Base-by-base conservation (phyloP, 2,329 filamentous ascomycete genomes). In the Diaporthe batatas region DNA sequence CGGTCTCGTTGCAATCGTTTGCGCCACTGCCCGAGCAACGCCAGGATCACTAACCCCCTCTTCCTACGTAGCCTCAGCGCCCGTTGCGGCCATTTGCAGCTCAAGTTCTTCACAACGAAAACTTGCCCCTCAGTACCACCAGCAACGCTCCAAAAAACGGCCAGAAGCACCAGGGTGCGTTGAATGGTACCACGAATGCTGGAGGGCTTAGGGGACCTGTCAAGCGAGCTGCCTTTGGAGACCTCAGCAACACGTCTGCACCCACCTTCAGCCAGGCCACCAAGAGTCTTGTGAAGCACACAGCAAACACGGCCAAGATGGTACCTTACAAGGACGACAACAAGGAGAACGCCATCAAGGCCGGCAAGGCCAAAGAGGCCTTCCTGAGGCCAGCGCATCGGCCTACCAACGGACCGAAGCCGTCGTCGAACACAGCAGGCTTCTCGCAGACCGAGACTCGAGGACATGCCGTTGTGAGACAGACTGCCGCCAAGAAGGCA, bases 161-260 rank as follows among this genome's bases (percentile, higher is more conserved):
- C 49, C 68, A 70, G 54, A 58, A 54, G 12, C n/a, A 64, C 8
- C 73, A 73, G 67, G 44, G 29, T 34, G 51, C 18, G 12, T 39
- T 68, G 14, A 64, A 64, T 10, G 78, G 85, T 79, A 77, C 76
- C 59, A 86, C 86, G 77, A 80, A 87, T 74, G 84, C 87, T 75
- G 87, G 85, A 65, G 87, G 85, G 51, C 82, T 91, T 76, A 94
- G 92, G 82, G 87, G 87, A 70, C 87, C 89, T 72, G 86, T 91
- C 71, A 96, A 95, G 85, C 91, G 95, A 76, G 91, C 91, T 75
- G 94, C 91, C 16, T 95, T 97, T 82, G 93, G 90, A 65, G 95
- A 97, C 80, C 89, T 96, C 75, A 96, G 93, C 86, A 96, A 95
- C 79, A 91, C 88, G 58, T 79, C 86, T 53, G 83, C 84, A 74